Conservation (phyloP, 495 filamentous ascomycete genomes). For the Hyaloscypha hepaticicola region DNA sequence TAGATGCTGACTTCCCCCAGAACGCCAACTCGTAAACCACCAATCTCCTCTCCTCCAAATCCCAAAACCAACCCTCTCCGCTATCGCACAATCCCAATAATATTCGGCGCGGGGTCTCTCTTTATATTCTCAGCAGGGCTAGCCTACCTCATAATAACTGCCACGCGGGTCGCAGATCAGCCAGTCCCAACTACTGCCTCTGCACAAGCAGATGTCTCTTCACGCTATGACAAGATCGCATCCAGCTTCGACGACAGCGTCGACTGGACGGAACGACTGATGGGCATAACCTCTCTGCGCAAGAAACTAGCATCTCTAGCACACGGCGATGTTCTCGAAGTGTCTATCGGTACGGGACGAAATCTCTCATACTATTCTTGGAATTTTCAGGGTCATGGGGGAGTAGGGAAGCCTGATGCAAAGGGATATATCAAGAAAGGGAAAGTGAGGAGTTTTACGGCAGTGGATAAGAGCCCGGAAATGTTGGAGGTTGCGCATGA, state of each 20-base stretch:
- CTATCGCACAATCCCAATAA: slow-evolving; percentile 28
- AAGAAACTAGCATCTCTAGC: slow-evolving; percentile 59
- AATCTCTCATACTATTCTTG: slow-evolving; percentile 75
- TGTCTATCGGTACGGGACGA: slow-evolving; percentile 86
- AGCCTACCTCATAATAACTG: slow-evolving; percentile 19
- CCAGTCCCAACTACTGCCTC: slow-evolving; percentile 4
- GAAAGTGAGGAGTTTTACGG: slow-evolving; percentile 44
- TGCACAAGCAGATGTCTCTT: slow-evolving; percentile 29
- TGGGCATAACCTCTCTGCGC: slow-evolving; percentile 63
- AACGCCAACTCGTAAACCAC: slow-evolving; percentile 14
- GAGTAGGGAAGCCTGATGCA: slow-evolving; percentile 12
- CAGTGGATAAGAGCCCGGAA: slow-evolving; percentile 60
- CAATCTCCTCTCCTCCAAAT: neutral
- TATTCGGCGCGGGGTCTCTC: slow-evolving; percentile 24
- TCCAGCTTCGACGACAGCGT: slow-evolving; percentile 61
- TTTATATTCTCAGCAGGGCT: slow-evolving; percentile 20
- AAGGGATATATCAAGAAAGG: slow-evolving; percentile 31
- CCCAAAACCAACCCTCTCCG: slow-evolving; percentile 25
- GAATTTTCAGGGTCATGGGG: slow-evolving; percentile 32
- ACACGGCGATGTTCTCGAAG: slow-evolving; percentile 81
- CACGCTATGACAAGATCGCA: slow-evolving; percentile 31
- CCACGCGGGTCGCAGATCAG: neutral
- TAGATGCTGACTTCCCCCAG: neutral
- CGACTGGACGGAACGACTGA: slow-evolving; percentile 61
- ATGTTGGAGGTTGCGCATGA: slow-evolving; percentile 63